phyloP scores from a whole-genome alignment of 1,284 basidiomycete genomes.

The Hortiboletus rubellus region DNA sequence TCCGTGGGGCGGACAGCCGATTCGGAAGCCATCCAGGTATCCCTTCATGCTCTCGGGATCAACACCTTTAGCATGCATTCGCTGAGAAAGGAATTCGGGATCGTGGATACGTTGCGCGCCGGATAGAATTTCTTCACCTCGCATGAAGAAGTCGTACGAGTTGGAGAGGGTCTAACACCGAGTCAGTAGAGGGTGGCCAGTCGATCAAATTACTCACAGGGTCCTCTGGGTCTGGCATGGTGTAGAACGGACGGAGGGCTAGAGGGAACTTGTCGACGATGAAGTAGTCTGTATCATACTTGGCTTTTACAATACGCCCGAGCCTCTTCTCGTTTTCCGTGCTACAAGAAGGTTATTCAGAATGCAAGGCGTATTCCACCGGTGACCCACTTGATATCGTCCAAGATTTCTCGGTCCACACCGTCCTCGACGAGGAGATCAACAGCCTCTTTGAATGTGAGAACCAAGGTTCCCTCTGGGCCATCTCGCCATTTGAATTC shows the following conservation, averaged over 20 bases:
- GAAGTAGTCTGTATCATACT: conserved; percentile 96
- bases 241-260: conserved; percentile 95
- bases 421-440: conserved; percentile 84
- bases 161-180: conserved; percentile 78
- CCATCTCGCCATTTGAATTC: conserved; percentile 81
- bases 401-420: conserved; percentile 69
- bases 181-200: conserved; percentile 6
- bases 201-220: conserved; percentile 53
- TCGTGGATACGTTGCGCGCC: conserved; percentile 98
- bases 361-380: conserved; percentile 3
- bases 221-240: conserved; percentile 92
- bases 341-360: conserved; percentile 41
- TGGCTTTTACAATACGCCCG: conserved; percentile 85
- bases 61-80: conserved; percentile 82
- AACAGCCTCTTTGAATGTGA: conserved; percentile 88
- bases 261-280: conserved; percentile 98
- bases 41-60: conserved; percentile 86
- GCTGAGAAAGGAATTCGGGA: conserved; percentile 75
- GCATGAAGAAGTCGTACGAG: conserved; percentile 99
- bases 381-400: conserved; percentile 80
- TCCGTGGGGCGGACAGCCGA: conserved; percentile 90
- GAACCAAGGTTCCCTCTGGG: conserved; percentile 67
- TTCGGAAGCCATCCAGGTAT: conserved; percentile 92
- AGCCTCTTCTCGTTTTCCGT: conserved; percentile 93
- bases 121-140: conserved; percentile 97